A percentile compares a stretch with the other conserved stretches of the same genome.
These are phyloP conservation scores for Nosema granulosis DNA, from an alignment of 371 early-diverging fungal genomes.

Conservation along the genomic window DNA sequence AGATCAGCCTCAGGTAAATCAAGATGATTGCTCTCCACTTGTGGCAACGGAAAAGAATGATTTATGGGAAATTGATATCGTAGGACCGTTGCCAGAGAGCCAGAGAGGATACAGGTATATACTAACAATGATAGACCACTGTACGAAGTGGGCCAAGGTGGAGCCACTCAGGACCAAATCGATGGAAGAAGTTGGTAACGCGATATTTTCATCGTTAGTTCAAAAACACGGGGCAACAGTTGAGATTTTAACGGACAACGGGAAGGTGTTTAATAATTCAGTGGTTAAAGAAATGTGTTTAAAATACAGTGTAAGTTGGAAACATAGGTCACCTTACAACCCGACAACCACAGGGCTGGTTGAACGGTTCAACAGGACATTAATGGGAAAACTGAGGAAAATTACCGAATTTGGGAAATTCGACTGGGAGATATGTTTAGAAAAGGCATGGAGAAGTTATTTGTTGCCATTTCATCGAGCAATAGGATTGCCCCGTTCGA, in stretches of 20 bases:
- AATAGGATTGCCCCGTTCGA: conserved; percentile 21
- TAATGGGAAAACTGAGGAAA: conserved; percentile 17
- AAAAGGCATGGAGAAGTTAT: not conserved
- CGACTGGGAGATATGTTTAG: conserved; percentile 6
- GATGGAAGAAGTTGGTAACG: not conserved
- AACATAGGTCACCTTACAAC: conserved; percentile 12
- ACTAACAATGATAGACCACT: conserved; percentile 17
- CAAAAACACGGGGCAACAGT: conserved; percentile 14
- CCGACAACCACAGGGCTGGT: conserved; percentile 20
- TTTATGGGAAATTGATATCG: conserved; percentile 30
- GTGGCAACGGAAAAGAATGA: not conserved
- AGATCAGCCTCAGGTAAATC: not conserved
- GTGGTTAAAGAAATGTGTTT: not conserved
- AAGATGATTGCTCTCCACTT: not conserved
- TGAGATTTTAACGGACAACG: conserved; percentile 23
- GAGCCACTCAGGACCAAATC: conserved; percentile 5
- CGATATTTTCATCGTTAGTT: not conserved
- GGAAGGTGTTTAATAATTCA: conserved; percentile 16
- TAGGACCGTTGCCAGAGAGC: conserved; percentile 8
- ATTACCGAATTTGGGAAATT: conserved; percentile 15
- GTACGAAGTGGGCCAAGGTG: conserved; percentile 20
- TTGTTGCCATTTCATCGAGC: conserved; percentile 12
- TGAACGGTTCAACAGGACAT: conserved; percentile 29
- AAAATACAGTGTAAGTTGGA: not conserved
- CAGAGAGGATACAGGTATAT: conserved; percentile 8